Percentiles rank a stretch among this genome's conserved stretches.
These are phyloP conservation scores for Geranium incanum DNA, from an alignment of 441 rosid genomes.

Conservation along the genomic window DNA sequence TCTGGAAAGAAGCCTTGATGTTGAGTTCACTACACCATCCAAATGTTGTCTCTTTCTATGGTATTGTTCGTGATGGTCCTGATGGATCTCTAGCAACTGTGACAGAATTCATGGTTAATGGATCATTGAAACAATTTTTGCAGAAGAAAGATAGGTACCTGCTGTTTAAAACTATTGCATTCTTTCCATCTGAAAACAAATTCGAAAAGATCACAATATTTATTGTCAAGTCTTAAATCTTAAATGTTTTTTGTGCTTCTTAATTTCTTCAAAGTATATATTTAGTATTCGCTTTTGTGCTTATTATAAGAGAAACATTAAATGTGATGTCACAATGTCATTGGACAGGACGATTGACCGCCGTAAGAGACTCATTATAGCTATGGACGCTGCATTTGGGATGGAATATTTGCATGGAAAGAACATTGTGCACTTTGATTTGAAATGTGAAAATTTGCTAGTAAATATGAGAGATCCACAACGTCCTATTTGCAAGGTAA, in stretches of 20 bases:
- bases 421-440: slow-evolving; percentile 93
- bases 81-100: slow-evolving; percentile 94
- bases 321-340: slow-evolving; percentile 11
- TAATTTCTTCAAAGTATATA: background rate
- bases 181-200: background rate
- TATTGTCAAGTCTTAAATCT: background rate
- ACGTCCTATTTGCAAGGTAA: slow-evolving; percentile 93
- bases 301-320: background rate
- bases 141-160: slow-evolving; percentile 91
- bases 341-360: slow-evolving; percentile 78
- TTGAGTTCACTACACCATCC: slow-evolving; percentile 98
- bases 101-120: slow-evolving; percentile 95
- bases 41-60: slow-evolving; percentile 94
- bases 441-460: slow-evolving; percentile 90
- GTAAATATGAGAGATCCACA: slow-evolving; percentile 99
- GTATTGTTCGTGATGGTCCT: slow-evolving; percentile 98
- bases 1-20: slow-evolving; percentile 93
- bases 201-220: background rate
- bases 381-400: slow-evolving; percentile 98
- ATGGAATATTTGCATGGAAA: slow-evolving; percentile 98
- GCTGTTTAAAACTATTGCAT: slow-evolving; percentile 8
- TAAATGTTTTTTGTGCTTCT: background rate
- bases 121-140: slow-evolving; percentile 95
- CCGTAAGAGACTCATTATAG: slow-evolving; percentile 96
- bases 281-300: background rate